Base-by-base conservation (phyloP, 331 rosid species). In the Acacia concinna region DNA sequence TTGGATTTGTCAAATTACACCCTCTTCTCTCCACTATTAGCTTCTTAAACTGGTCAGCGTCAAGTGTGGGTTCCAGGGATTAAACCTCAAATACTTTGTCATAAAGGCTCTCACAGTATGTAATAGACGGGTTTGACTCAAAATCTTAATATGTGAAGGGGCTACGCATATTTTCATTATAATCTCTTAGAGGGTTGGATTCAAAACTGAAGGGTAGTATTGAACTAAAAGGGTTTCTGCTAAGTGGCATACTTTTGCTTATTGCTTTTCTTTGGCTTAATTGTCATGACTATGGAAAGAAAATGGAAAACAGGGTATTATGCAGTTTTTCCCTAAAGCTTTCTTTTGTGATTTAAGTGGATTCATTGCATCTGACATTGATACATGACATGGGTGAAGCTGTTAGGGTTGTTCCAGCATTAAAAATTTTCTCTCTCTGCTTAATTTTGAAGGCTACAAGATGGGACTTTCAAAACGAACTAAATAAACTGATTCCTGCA, bases 241-340 rank as follows among this genome's bases (percentile, higher is more conserved):
- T 84, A 67, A 0, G 73, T 54, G 35, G 60, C 21, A 12, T 13
- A 51, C 32, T 25, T 66, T 28, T 31, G 17, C 32, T 18, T 31
- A 17, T 74, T 83, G 69, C 73, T 52, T 51, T 21, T 34, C 40
- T 54, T 38, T 20, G 13, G 32, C 21, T 15, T 32, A 15, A 57
- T 54, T 76, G 31, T 41, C 13, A 12, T 31, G 44, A 17, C 32
- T 18, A 13, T 49, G 62, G 43, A 64, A 37, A 4, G 18, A 75
- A 47, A 75, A 20, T 46, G 9, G 51, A 71, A 73, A 71, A 71
- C 31, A 31, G 70, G 28, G 65, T 46, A 31, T 37, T 74, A 18
- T 28, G 20, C 2, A 5, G 15, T 51, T 56, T 63, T 44, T 31
- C 31, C 67, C 38, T 38, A 15, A 43, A 15, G 51, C 20, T 44